Evolutionary conservation across 1,139 yeast genomes (phyloP), one percentile per base, ranked within the genome.

Genomic region (Nakaseomyces delphensis): DNA sequence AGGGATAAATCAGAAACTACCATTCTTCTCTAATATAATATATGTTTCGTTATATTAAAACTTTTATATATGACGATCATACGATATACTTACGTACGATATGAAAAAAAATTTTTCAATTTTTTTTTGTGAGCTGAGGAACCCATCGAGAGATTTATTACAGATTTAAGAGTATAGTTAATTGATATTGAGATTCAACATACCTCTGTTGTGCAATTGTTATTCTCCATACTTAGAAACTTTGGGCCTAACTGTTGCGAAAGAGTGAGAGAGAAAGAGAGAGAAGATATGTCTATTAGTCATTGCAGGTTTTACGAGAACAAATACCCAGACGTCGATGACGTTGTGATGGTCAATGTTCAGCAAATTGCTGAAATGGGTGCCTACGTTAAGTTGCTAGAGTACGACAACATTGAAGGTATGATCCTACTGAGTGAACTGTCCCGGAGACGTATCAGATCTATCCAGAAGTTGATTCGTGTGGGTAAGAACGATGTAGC

Each of bases 311-410:
- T 83, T 69, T 91, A 91, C 65, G 98, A 91, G 67, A 91, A 89
- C 77, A 89, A 89, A 67, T 91, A 82, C 71, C 99, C 99, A 49
- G 99, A 91, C 67, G 95, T 93, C 60, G 98, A 91, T 57, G 98
- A 93, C 65, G 94, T 91, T 55, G 97, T 91, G 51, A 89, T 91
- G 91, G 98, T 91, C 62, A 91, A 91, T 67, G 98, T 91, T 59
- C 95, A 86, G 71, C 96, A 87, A 65, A 87, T 87, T 57, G 96
- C 96, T 55, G 96, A 87, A 66, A 87, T 87, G 96, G 96, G 96
- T 46, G 96, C 96, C 14, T 87, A 87, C 63, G 99, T 91, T 53
- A 89, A 87, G 66, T 75, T 91, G 53, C 75, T 91, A 53, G 99
- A 91, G 68, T 91, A 93, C 64, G 97, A 91, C 69, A 93, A 89